Evolutionary conservation across 176 grass and related monocot genomes (phyloP), one percentile per base, ranked within the genome.

Genomic region (Phragmites australis): DNA sequence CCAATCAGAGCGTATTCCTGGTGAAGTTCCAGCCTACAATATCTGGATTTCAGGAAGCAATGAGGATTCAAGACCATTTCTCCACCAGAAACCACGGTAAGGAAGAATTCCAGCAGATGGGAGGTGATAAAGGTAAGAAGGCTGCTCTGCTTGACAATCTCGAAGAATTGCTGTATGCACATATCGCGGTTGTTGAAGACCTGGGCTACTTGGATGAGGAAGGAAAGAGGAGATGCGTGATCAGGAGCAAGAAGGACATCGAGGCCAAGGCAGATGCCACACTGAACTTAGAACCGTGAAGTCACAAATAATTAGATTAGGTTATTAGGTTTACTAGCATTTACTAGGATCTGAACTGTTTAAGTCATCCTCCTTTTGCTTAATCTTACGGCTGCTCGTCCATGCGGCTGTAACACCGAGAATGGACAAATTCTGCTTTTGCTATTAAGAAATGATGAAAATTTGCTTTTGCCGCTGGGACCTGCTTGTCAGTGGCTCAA

Each of bases 41-140:
- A 71, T 90, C 95, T 79, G 95, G 95, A 75, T 89, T 94, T 72
- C 90, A 97, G 80, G 90, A 90, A 77, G 92, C 95, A 25, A 81
- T 90, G 68, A 75, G 72, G 72, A 68, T 89, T 1, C 83, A 97
- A 2, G 68, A 83, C 6, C 57, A 89, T 77, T 94, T 94, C 56
- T 73, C 29, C n/a, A 31, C 23, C 69, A 78, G 60, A 39, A 88
- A 93, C 25, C 90, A 85, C 3, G 90, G 95, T 17, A 94, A 88
- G 81, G 81, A 93, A 80, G 85, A 91, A 30, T 69, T 94, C 21
- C 40, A 55, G 60, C 60, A 81, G 76, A 85, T 80, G 27, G 84
- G 72, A 63, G 54, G 67, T 58, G 48, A 29, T 4, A 80, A 79
- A 67, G 75, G 56, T 84, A 78, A 88, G 70, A 77, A 41, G 53